A percentile compares a stretch with the other conserved stretches of the same genome.
Evolutionary conservation across 1,284 basidiomycete species (phyloP).

Genomic region (Malassezia brasiliensis): DNA sequence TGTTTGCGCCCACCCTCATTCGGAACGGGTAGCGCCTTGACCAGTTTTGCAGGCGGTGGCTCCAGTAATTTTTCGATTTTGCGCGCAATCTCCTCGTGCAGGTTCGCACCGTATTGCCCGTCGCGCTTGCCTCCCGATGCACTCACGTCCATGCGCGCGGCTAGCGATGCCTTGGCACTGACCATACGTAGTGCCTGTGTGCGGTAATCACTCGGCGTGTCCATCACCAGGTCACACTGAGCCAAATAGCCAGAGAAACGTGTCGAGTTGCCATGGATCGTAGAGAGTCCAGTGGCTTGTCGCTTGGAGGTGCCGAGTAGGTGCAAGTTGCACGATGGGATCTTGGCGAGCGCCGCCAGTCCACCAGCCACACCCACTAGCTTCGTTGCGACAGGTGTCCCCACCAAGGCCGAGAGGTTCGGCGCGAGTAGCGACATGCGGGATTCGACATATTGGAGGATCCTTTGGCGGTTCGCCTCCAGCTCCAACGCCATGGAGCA

Average conservation of each 20-base stretch:
- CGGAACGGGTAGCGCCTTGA: conserved; percentile 89
- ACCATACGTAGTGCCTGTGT: conserved; percentile 85
- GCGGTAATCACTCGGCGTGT: conserved; percentile 80
- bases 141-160: conserved; percentile 79
- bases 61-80: conserved; percentile 84
- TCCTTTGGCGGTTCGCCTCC: conserved; percentile 74
- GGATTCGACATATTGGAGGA: conserved; percentile 97
- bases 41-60: conserved; percentile 84
- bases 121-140: conserved; percentile 58
- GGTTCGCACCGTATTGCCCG: conserved; percentile 70
- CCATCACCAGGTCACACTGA: conserved; percentile 76
- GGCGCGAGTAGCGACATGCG: conserved; percentile 96
- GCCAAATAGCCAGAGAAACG: conserved; percentile 95
- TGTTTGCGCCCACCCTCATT: conserved; percentile 74
- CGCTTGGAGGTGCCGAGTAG: conserved; percentile 88
- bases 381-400: conserved; percentile 95
- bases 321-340: conserved; percentile 93
- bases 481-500: conserved; percentile 77
- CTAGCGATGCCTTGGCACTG: conserved; percentile 79
- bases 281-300: conserved; percentile 72
- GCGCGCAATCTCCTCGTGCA: conserved; percentile 77
- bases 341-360: conserved; percentile 76
- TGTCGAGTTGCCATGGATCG: conserved; percentile 51
- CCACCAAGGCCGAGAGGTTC: conserved; percentile 93
- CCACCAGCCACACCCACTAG: conserved; percentile 94